Percentiles rank a stretch among this genome's conserved stretches.
Conservation (phyloP, 192 early-diverging fungal species). For the Kappamyces sp. region DNA sequence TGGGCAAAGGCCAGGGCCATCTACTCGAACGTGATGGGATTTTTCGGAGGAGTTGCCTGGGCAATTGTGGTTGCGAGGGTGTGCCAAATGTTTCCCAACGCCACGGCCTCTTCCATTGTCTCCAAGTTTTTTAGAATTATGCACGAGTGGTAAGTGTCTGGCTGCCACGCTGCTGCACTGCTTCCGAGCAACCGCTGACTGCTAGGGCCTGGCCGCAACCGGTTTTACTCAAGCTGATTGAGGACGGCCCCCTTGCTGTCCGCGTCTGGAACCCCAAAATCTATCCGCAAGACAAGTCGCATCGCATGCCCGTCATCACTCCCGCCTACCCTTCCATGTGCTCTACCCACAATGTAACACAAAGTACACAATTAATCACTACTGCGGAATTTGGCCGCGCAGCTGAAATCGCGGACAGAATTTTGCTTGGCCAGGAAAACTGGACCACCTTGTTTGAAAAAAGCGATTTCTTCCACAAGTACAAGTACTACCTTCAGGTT, state of each 20-base stretch:
- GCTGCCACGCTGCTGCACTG: neutral
- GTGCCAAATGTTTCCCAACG: conserved; percentile 95
- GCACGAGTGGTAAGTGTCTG: conserved; percentile 59
- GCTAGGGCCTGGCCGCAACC: conserved; percentile 83
- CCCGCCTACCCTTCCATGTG: conserved; percentile 99
- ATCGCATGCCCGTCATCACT: conserved; percentile 97
- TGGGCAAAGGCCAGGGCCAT: conserved; percentile 93
- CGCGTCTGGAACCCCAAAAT: conserved; percentile 94
- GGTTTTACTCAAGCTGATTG: conserved; percentile 79
- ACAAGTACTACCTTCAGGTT: conserved; percentile 85
- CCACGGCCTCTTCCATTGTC: conserved; percentile 79
- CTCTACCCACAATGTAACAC: conserved; percentile 92
- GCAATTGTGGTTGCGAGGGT: conserved; percentile 93
- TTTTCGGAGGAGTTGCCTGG: conserved; percentile 98
- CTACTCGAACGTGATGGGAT: conserved; percentile 96
- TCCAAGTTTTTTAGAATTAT: conserved; percentile 84
- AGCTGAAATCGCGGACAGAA: conserved; percentile 64
- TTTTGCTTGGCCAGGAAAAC: conserved; percentile 63
- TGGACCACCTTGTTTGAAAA: conserved; percentile 89
- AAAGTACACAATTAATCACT: conserved; percentile 78
- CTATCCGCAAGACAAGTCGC: conserved; percentile 69
- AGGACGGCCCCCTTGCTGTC: conserved; percentile 78
- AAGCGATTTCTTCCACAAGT: conserved; percentile 77
- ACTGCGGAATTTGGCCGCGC: conserved; percentile 79
- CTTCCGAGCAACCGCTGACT: neutral